Evolutionary conservation across 441 rosid genomes (phyloP), one percentile per base, ranked within the genome.

Genomic region (Erysimum cheiri): DNA sequence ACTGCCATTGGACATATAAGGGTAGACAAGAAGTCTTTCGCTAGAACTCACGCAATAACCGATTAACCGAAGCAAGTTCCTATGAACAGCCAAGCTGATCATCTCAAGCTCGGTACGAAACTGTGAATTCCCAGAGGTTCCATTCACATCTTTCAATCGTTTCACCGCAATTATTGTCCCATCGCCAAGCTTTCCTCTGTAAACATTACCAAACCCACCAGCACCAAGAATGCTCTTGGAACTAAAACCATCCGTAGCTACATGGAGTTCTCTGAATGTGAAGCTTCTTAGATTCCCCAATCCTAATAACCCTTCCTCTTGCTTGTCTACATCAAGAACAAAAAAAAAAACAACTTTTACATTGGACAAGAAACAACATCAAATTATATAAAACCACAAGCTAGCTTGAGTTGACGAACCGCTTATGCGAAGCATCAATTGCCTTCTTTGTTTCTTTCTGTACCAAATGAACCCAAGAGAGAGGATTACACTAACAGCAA

Each of bases 141-240:
- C 98, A 19, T 84, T 80, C 55, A 85, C 64, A 71, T 87, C 92
- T 79, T 91, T 93, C 8, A 90, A 72, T 59, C 96, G 80, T 74
- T 93, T 93, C 70, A 90, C 98, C 0, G 96, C 97, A 76, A 91
- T 85, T 79, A 82, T 17, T 0, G 85, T 82, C 54, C 92, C 91
- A 44, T 84, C 87, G 13, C 77, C 92, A 3, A 93, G 81, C 84
- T 84, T 90, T 48, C 96, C 98, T 80, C 80, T 85, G 81, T 93
- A 93, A 26, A 91, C 98, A 82, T 89, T 83, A 69, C 97, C 97
- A 66, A 90, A 92, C 29, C 98, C 98, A 61, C 98, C 98, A 0
- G 89, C 78, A 17, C 97, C 96, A 43, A 90, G 96, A 52, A 92
- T 85, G 73, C 78, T 82, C 76, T 86, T 90, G 39, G 89, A 78